Percentiles rank a stretch among this genome's conserved stretches.
Evolutionary conservation across 2,329 filamentous ascomycete species (phyloP).

Genomic region (Colletotrichum filicis): DNA sequence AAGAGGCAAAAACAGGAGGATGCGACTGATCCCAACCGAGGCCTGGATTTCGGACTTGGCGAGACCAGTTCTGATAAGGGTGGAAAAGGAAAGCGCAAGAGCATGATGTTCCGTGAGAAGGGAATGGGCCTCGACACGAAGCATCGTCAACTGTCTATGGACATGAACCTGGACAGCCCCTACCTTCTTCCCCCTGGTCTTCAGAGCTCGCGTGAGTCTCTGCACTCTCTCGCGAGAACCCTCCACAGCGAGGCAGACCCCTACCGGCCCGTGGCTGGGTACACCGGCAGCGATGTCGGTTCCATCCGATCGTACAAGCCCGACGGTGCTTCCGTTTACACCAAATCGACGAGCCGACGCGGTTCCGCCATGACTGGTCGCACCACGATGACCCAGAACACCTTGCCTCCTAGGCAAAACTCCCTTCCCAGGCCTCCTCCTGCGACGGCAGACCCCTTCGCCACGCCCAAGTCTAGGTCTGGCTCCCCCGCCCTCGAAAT

Average conservation of each 20-base stretch:
- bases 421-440: conserved; percentile 55
- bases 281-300: conserved; percentile 66
- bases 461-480: conserved; percentile 43
- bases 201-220: conserved; percentile 83
- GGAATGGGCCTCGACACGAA: conserved; percentile 43
- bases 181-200: conserved; percentile 91
- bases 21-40: conserved; percentile 85
- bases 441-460: conserved; percentile 49
- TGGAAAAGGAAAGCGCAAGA: conserved; percentile 56
- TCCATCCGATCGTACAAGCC: conserved; percentile 65
- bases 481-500: conserved; percentile 26
- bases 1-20: conserved; percentile 82
- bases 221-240: conserved; percentile 85
- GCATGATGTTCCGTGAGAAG: conserved; percentile 63
- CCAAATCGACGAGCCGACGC: conserved; percentile 49
- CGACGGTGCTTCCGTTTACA: conserved; percentile 57
- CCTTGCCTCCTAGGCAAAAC: conserved; percentile 52
- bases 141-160: conserved; percentile 72
- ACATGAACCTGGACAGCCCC: conserved; percentile 81
- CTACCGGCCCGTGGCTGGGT: conserved; percentile 74
- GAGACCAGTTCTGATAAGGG: conserved; percentile 49
- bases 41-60: conserved; percentile 89
- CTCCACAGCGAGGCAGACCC: conserved; percentile 83
- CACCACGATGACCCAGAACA: conserved; percentile 42
- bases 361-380: conserved; percentile 42